These are phyloP conservation scores for Trametes sanguinea DNA, from an alignment of 768 basidiomycete species.

Conservation along the genomic window DNA sequence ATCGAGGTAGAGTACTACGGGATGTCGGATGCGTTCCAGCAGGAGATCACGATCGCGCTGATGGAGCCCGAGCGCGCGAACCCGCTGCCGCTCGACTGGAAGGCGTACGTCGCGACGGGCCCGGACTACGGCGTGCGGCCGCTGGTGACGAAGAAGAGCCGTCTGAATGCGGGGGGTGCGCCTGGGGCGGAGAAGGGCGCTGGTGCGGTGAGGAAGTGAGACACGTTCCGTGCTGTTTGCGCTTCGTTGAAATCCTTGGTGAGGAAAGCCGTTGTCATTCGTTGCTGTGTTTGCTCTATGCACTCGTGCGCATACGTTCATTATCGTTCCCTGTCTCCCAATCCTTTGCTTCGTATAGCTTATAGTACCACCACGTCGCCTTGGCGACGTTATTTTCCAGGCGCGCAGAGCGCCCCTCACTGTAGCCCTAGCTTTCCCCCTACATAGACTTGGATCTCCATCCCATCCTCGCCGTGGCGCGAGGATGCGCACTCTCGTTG, in stretches of 20 bases:
- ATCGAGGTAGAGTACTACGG: slow-evolving; percentile 16
- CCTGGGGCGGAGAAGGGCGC: background rate
- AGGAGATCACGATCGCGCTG: slow-evolving; percentile 17
- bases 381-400: background rate
- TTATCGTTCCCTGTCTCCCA: background rate
- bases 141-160: slow-evolving; percentile 14
- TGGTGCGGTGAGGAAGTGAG: background rate
- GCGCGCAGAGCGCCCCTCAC: background rate
- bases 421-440: slow-evolving; percentile 8
- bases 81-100: slow-evolving; percentile 19
- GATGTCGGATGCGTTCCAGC: slow-evolving; percentile 11
- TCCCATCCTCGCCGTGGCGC: background rate
- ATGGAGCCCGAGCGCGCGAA: slow-evolving; percentile 17
- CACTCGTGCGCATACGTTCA: background rate
- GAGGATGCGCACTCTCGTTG: slow-evolving; percentile 8
- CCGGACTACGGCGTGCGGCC: slow-evolving; percentile 12
- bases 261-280: background rate
- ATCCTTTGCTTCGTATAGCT: background rate
- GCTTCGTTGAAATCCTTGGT: too few species aligned
- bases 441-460: background rate
- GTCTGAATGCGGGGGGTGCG: background rate
- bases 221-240: too few species aligned
- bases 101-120: slow-evolving; percentile 6
- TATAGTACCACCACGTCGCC: background rate
- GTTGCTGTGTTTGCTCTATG: background rate